Base-by-base conservation (phyloP, 495 filamentous ascomycete species). In the Tuber umbilicatum region DNA sequence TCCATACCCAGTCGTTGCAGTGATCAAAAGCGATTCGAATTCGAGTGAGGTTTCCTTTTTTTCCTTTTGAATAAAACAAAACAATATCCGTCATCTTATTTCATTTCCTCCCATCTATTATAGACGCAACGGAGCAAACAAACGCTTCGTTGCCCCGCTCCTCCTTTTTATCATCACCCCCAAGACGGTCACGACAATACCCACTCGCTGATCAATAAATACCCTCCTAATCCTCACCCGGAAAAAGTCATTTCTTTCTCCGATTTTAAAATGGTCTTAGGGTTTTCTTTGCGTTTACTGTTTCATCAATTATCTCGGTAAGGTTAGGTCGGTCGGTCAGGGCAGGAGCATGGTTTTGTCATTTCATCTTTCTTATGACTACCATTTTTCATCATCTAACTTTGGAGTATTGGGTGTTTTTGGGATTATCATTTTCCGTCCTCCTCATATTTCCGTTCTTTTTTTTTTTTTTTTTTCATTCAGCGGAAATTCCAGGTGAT, bases 401-500 rank as follows among this genome's bases (percentile, higher is more conserved):
- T 27, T 35, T 14, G 55, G 55, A 64, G 55, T 14, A 64, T 64
- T 35, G 27, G 55, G 55, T 64, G 55, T 64, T 64, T 64, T 64
- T 64, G 55, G 55, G 55, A n/a, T 55, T 60, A 2, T 31, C 17
- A 4, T 23, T 6, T 47, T 47, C 21, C 5, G 21, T 47, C 21
- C 45, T 55, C 19, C n/a, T n/a, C n/a, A n/a, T n/a, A n/a, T 60
- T 60, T 23, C 1, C 14, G 14, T 27, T n/a, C 2, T 3, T 27
- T n/a, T n/a, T 14, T 10, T 2, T n/a, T 21, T 50, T 60, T 27
- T 31, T 27, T 31, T 27, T 14, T 14, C 55, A 35, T 35, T 35
- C 27, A 64, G 55, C 55, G 55, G 55, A 64, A 64, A 64, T 64
- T 64, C 55, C 55, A 64, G 55, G 55, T 64, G 55, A 64, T 64